A percentile compares a stretch with the other conserved stretches of the same genome.
phyloP scores from a whole-genome alignment of 306 rosid genomes.

The Inga laurina region DNA sequence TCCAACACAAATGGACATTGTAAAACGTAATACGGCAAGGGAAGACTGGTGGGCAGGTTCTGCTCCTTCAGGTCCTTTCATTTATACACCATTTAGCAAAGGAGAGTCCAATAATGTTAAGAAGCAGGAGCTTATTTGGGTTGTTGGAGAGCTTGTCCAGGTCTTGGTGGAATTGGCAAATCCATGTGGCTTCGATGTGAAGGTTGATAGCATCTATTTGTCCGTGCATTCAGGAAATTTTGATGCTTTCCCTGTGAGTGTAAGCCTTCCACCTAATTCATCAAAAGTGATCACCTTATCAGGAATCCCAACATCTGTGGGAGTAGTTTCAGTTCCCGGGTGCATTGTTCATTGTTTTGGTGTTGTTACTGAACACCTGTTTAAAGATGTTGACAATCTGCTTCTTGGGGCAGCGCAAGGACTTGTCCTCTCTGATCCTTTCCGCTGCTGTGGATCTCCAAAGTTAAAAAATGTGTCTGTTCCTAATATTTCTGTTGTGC shows the following conservation, averaged over 20 bases:
- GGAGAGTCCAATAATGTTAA: slow-evolving; percentile 71
- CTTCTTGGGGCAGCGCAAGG: slow-evolving; percentile 96
- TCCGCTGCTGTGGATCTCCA: slow-evolving; percentile 92
- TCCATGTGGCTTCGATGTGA: slow-evolving; percentile 95
- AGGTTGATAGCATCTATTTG: slow-evolving; percentile 93
- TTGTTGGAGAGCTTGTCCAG: slow-evolving; percentile 94
- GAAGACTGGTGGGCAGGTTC: slow-evolving; percentile 99
- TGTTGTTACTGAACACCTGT: slow-evolving; percentile 94
- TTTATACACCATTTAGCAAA: slow-evolving; percentile 95
- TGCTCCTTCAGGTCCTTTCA: slow-evolving; percentile 95
- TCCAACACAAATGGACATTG: slow-evolving; percentile 82
- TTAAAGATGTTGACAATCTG: slow-evolving; percentile 95
- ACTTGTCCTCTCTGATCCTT: slow-evolving; percentile 96
- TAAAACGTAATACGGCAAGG: slow-evolving; percentile 85
- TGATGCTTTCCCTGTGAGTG: slow-evolving; percentile 87
- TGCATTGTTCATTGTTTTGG: slow-evolving; percentile 96
- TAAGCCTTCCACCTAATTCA: slow-evolving; percentile 85
- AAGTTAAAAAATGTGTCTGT: slow-evolving; percentile 75
- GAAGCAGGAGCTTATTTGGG: slow-evolving; percentile 87
- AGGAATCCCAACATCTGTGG: slow-evolving; percentile 89
- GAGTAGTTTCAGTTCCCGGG: slow-evolving; percentile 82
- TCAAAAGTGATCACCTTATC: slow-evolving; percentile 89
- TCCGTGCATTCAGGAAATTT: slow-evolving; percentile 91
- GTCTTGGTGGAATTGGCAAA: slow-evolving; percentile 93
- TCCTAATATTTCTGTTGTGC: slow-evolving; percentile 84